Conservation (phyloP, 2,329 filamentous ascomycete genomes). For the Hymenoscyphus infarciens region DNA sequence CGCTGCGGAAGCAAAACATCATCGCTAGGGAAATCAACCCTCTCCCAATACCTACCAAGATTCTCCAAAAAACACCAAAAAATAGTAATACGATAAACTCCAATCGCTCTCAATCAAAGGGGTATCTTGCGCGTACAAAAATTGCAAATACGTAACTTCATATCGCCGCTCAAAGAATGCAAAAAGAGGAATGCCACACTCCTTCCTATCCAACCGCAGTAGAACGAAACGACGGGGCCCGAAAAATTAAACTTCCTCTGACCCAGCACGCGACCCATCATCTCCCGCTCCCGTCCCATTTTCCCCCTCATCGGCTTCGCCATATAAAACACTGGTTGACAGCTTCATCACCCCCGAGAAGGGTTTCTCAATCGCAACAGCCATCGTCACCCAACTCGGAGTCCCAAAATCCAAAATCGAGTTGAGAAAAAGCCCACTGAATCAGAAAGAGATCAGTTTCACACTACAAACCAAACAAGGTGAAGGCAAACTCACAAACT, state of each 20-base stretch:
- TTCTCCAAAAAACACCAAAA: no score
- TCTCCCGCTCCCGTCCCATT: background rate
- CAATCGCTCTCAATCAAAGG: no score
- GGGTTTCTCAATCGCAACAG: constrained; percentile 16
- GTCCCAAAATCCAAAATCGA: constrained; percentile 22
- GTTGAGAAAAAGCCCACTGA: constrained; percentile 20
- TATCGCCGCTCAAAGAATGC: no score
- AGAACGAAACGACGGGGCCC: no score
- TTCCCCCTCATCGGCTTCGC: constrained; percentile 14
- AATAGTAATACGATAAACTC: no score
- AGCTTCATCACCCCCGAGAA: constrained; percentile 17
- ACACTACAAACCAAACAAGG: background rate
- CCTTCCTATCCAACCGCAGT: no score
- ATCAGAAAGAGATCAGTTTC: background rate
- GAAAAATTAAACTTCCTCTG: background rate
- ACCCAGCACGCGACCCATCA: background rate
- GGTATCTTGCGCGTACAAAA: no score
- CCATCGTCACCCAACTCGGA: constrained; percentile 16
- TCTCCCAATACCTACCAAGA: no score
- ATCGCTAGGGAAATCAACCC: no score
- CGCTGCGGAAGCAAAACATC: no score
- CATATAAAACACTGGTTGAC: constrained; percentile 20
- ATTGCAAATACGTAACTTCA: no score
- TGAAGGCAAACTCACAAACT: constrained; percentile 18
- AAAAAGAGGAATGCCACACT: no score